phyloP scores from a whole-genome alignment of 2,329 filamentous ascomycete genomes.

The Ceratocystis ficicola region DNA sequence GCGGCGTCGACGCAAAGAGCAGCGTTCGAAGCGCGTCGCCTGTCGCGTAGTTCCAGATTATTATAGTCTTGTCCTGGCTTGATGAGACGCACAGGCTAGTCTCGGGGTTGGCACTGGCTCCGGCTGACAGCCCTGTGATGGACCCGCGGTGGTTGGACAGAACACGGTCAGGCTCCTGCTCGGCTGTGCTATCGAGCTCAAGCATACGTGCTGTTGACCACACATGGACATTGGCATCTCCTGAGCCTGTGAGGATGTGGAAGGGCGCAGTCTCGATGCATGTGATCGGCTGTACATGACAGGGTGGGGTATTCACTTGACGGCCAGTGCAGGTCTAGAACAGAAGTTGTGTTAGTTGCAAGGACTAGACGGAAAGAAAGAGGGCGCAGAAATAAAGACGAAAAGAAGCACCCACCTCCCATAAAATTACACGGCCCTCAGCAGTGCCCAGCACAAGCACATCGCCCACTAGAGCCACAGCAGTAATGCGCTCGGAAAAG shows the following conservation, averaged over 20 bases:
- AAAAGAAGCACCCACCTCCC: constrained; percentile 57
- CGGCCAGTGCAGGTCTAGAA: constrained; percentile 59
- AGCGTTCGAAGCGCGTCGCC: constrained; percentile 69
- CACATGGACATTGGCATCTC: constrained; percentile 82
- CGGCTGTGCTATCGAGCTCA: constrained; percentile 41
- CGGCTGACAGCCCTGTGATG: constrained; percentile 52
- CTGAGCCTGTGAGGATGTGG: constrained; percentile 64
- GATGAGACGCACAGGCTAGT: constrained; percentile 75
- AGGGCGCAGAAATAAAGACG: neutral
- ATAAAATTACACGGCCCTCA: constrained; percentile 74
- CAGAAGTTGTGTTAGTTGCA: constrained; percentile 13
- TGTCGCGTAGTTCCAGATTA: constrained; percentile 84
- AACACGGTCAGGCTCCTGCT: constrained; percentile 60
- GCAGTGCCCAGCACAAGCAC: constrained; percentile 70
- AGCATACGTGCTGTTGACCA: constrained; percentile 75
- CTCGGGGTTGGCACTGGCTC: constrained; percentile 53
- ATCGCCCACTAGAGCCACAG: constrained; percentile 58
- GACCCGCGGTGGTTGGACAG: constrained; percentile 66
- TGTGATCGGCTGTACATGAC: constrained; percentile 70
- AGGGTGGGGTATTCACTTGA: constrained; percentile 60
- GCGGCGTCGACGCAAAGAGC: constrained; percentile 60
- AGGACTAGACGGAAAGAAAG: neutral
- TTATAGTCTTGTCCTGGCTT: constrained; percentile 74
- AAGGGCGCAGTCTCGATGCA: constrained; percentile 59
- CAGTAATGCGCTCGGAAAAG: constrained; percentile 76